These are phyloP conservation scores for Epichloe sibirici DNA, from an alignment of 2,329 filamentous ascomycete genomes.

Conservation along the genomic window DNA sequence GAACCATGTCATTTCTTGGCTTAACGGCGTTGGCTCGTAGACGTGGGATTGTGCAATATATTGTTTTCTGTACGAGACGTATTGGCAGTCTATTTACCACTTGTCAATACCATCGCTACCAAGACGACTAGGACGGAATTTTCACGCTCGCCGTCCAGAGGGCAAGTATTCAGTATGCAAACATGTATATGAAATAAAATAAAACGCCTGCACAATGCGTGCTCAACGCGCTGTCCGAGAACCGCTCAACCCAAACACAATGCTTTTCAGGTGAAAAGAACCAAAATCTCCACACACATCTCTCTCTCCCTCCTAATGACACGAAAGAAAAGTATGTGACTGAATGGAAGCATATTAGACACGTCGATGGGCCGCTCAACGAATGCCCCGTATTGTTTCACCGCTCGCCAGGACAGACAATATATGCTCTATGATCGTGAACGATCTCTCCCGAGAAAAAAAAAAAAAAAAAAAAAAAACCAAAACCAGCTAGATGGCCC, in stretches of 20 bases:
- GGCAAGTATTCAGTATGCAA: too few species aligned
- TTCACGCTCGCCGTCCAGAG: too few species aligned
- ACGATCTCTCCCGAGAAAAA: neutral
- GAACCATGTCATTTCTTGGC: neutral
- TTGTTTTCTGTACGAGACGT: too few species aligned
- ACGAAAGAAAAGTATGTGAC: too few species aligned
- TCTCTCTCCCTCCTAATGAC: too few species aligned
- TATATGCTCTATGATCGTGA: neutral
- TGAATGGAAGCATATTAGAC: too few species aligned
- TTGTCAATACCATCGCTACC: too few species aligned
- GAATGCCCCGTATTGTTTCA: too few species aligned
- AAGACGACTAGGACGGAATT: neutral
- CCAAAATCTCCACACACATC: too few species aligned
- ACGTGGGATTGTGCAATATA: neutral
- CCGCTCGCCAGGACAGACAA: too few species aligned
- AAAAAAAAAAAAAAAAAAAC: neutral
- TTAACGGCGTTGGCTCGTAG: conserved; percentile 7
- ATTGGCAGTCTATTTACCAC: too few species aligned
- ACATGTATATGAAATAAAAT: neutral
- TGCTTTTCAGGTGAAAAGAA: neutral
- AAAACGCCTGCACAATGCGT: neutral
- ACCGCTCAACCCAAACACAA: neutral
- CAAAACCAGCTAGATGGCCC: conserved; percentile 43
- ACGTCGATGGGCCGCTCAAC: too few species aligned
- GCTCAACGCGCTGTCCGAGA: neutral